Evolutionary conservation across 371 early-diverging fungal species (phyloP).

Genomic region (Mucor racemosus): DNA sequence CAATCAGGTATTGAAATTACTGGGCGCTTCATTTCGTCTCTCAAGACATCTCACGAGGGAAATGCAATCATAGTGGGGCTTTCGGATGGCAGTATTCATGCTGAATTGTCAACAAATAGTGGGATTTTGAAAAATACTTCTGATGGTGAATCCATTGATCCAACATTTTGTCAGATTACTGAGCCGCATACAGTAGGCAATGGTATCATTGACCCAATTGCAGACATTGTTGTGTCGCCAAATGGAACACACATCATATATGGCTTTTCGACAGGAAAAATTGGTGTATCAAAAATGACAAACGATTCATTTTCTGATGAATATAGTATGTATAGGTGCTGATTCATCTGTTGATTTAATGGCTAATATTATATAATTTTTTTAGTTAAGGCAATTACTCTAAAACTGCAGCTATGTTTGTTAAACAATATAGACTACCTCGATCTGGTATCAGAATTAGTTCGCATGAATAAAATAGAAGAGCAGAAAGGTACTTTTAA

Average conservation of each 20-base stretch:
- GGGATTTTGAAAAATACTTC: not conserved
- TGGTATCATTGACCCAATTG: slow-evolving; percentile 32
- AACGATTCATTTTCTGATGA: slow-evolving; percentile 16
- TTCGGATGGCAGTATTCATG: slow-evolving; percentile 49
- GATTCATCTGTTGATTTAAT: not conserved
- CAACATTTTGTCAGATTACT: slow-evolving; percentile 30
- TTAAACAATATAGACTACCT: slow-evolving; percentile 40
- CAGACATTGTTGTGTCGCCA: slow-evolving; percentile 38
- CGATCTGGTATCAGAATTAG: slow-evolving; percentile 46
- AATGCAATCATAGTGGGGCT: slow-evolving; percentile 37
- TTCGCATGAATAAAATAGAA: slow-evolving; percentile 23
- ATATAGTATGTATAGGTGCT: slow-evolving; percentile 5
- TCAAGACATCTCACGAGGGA: slow-evolving; percentile 22
- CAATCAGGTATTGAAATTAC: slow-evolving; percentile 19
- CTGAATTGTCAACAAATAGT: slow-evolving; percentile 22
- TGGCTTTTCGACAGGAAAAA: slow-evolving; percentile 32
- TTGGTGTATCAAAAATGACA: slow-evolving; percentile 37
- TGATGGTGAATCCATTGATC: slow-evolving; percentile 15
- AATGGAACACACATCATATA: slow-evolving; percentile 49
- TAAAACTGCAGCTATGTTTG: slow-evolving; percentile 31
- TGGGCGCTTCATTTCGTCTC: slow-evolving; percentile 37
- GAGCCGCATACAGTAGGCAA: slow-evolving; percentile 6
- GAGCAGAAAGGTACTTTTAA: slow-evolving; percentile 21
- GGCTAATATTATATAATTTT: not conserved
- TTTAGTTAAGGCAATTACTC: slow-evolving; percentile 10